Evolutionary conservation across 2,329 filamentous ascomycete species (phyloP), one percentile per base, ranked within the genome.

Genomic region (Neonectria coccinea): DNA sequence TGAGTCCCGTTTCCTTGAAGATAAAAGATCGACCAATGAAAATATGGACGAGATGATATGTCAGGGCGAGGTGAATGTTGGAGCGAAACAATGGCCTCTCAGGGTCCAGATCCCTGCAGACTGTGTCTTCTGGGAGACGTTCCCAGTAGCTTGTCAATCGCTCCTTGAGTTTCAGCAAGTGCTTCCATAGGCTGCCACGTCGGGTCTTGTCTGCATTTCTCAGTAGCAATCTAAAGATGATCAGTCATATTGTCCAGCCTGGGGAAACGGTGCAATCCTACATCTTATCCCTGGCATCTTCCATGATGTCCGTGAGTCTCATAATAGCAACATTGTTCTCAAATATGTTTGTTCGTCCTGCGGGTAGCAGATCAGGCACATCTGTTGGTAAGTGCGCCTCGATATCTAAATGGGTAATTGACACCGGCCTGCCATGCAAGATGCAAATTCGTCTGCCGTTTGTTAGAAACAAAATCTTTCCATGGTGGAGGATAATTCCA

Each of bases 51-150:
- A 73, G 41, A 9, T 73, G 64, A 9, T 73, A 66, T 3, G 62
- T 67, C 5, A 73, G 36, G 14, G 69, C 66, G 1, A 73, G 67
- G 16, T 73, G 70, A 2, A 67, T 57, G 42, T 73, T 73, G 14
- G 56, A 66, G n/a, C 60, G 57, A 29, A 73, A 73, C 1, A 73
- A 47, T 0, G 69, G 70, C 11, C 66, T 73, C 5, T 64, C 67
- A 6, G 65, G 70, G 1, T 54, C 64, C 1, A 73, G 31, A 10
- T 73, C 70, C 41, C 62, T 61, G 39, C 70, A 73, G 8, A 58
- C 67, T 3, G 56, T 69, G 12, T 67, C 64, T 7, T 66, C 41
- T 5, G 70, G 59, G 3, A 73, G 65, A 14, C 53, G 54, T 7
- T 52, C 29, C 70, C 70, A 73, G 47, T 63, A 67, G 7, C 33